These are phyloP conservation scores for Tieghemiomyces parasiticus DNA, from an alignment of 192 early-diverging fungal species.

Conservation along the genomic window DNA sequence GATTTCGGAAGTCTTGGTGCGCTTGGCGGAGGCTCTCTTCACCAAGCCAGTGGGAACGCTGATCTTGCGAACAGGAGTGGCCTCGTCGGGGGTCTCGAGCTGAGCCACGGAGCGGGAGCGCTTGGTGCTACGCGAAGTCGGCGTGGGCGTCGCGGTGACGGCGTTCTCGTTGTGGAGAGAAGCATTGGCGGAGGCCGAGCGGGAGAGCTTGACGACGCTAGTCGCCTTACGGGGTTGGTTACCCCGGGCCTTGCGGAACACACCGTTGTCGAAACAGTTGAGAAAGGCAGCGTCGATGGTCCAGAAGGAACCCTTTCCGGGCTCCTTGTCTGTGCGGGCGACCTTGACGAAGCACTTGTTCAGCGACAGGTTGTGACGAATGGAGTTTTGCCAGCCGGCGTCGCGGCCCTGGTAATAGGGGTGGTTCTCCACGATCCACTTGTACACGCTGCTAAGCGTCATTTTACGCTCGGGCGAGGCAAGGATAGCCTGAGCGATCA, in stretches of 20 bases:
- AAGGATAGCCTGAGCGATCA: constrained; percentile 55
- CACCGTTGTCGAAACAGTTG: constrained; percentile 50
- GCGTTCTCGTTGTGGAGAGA: not conserved
- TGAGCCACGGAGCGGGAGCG: not conserved
- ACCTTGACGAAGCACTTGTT: constrained; percentile 72
- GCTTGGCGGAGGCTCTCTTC: not conserved
- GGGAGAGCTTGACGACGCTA: too few relatives aligned
- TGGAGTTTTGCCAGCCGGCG: constrained; percentile 52
- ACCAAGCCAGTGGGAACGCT: too few relatives aligned
- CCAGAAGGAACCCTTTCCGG: constrained; percentile 95
- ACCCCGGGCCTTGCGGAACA: constrained; percentile 43
- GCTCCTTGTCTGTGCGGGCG: constrained; percentile 56
- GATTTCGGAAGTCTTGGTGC: not conserved
- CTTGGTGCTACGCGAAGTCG: not conserved
- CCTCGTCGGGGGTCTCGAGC: not conserved
- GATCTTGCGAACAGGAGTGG: too few relatives aligned
- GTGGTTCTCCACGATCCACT: constrained; percentile 45
- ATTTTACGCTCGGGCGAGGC: constrained; percentile 32
- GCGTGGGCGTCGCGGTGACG: not conserved
- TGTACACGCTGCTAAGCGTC: constrained; percentile 56
- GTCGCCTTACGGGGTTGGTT: not conserved
- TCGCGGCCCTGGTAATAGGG: constrained; percentile 46
- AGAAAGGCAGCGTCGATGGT: constrained; percentile 64
- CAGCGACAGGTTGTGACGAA: constrained; percentile 70
- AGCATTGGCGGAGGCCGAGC: not conserved